These are phyloP conservation scores for Sporobolomyces phaffii DNA, from an alignment of 768 basidiomycete genomes.

Conservation along the genomic window DNA sequence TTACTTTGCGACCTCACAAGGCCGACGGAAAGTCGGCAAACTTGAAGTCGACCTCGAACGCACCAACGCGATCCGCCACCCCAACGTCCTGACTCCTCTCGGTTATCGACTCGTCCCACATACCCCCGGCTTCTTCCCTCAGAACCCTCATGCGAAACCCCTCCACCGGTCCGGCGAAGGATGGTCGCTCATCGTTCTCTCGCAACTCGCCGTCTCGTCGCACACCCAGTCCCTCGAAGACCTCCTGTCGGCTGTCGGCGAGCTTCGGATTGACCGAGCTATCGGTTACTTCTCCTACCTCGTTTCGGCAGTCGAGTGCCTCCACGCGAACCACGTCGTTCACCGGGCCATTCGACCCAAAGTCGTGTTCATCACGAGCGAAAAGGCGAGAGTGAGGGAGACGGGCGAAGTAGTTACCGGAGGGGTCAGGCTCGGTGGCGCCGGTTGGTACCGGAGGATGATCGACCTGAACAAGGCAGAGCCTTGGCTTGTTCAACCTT, in stretches of 20 bases:
- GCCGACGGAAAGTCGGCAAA: slow-evolving; percentile 35
- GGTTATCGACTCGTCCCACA: slow-evolving; percentile 33
- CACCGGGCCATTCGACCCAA: slow-evolving; percentile 24
- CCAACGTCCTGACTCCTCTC: slow-evolving; percentile 23
- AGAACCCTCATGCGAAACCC: background rate
- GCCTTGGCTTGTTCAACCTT: slow-evolving; percentile 20
- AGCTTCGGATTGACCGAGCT: slow-evolving; percentile 35
- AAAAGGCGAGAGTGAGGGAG: background rate
- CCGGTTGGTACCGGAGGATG: slow-evolving; percentile 29
- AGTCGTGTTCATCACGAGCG: slow-evolving; percentile 18
- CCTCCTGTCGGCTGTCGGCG: slow-evolving; percentile 29
- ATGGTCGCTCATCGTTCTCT: slow-evolving; percentile 31
- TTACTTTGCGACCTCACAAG: slow-evolving; percentile 34
- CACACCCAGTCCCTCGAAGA: slow-evolving; percentile 19
- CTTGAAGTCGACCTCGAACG: slow-evolving; percentile 33
- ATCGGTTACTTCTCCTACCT: slow-evolving; percentile 26
- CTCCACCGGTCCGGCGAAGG: slow-evolving; percentile 20
- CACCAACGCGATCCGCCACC: slow-evolving; percentile 17
- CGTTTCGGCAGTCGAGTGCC: slow-evolving; percentile 26
- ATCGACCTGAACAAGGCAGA: slow-evolving; percentile 38
- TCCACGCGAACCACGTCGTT: slow-evolving; percentile 22
- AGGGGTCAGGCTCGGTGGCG: slow-evolving; percentile 17
- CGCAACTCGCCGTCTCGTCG: background rate
- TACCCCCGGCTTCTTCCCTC: slow-evolving; percentile 25
- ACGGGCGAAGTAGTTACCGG: background rate